Evolutionary conservation across 805 yeast species (phyloP), one percentile per base, ranked within the genome.

Genomic region (Teunomyces gatunensis): DNA sequence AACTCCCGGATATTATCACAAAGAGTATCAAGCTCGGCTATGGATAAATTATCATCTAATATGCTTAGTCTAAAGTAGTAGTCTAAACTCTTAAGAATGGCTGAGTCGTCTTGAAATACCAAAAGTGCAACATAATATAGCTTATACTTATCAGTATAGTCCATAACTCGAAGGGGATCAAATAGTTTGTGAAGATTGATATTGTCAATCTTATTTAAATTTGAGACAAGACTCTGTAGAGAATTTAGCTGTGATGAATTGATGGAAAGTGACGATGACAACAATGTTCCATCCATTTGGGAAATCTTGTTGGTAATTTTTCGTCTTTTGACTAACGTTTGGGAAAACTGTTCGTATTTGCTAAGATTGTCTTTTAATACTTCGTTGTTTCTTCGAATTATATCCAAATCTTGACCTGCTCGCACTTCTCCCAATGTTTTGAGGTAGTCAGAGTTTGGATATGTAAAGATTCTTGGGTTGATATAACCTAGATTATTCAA

Each of bases 391-490:
- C 39, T 39, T 6, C 21, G 39, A 12, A 13, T 17, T 27, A 28
- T 30, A 20, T 36, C 42, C n/a, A 20, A 18, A 20, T 36, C 32
- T 23, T 37, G 40, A 3, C 29, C 40, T 12, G 40, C 15, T 21
- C 41, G 3, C 40, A 52, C 15, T 37, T 47, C 21, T 23, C 40
- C 17, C 12, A 57, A 34, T 20, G 36, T 47, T 7, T 44, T 45
- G 21, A 59, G 39, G 34, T 49, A 51, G 2, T 47, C 50, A 12
- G 29, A 13, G 37, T 58, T 57, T 3, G 70, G 70, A 44, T 64
- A 60, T 4, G 41, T 33, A 46, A 71, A 67, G 9, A 60, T 56
- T 6, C 50, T 53, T 5, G 59, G 53, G 17, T 60, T 50, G 2
- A 61, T 52, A 3, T 42, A 46, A 4, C 64, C 64, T 18, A 64